A percentile compares a stretch with the other conserved stretches of the same genome.
phyloP scores from a whole-genome alignment of 305 asterid genomes.

The Fraxinus angustifolia region DNA sequence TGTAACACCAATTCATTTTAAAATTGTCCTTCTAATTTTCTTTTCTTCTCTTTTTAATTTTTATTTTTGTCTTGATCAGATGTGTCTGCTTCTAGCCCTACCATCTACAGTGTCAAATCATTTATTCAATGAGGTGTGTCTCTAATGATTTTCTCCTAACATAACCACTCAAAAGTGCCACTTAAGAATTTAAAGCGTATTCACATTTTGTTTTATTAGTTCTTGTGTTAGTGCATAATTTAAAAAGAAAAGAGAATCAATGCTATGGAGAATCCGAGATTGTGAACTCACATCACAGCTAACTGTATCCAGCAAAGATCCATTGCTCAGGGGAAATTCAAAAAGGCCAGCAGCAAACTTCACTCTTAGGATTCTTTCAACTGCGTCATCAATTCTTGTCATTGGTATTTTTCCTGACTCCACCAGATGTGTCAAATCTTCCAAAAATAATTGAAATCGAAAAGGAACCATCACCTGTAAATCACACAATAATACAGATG shows the following conservation, averaged over 20 bases:
- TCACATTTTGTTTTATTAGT: neutral
- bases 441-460: constrained; percentile 57
- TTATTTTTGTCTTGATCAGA: neutral
- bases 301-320: constrained; percentile 53
- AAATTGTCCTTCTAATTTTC: neutral
- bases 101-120: neutral
- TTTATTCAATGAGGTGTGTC: neutral
- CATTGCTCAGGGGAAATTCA: constrained; percentile 66
- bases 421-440: constrained; percentile 58
- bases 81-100: neutral
- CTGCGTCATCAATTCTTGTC: constrained; percentile 86
- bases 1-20: neutral
- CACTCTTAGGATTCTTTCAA: constrained; percentile 78
- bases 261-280: neutral
- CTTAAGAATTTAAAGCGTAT: neutral
- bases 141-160: neutral
- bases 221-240: neutral
- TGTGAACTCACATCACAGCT: constrained; percentile 58
- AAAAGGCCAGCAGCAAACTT: constrained; percentile 82
- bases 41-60: neutral
- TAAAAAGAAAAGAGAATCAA: neutral
- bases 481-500: neutral
- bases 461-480: constrained; percentile 88
- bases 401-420: constrained; percentile 63
- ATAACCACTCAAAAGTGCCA: neutral